These are phyloP conservation scores for Durusdinium trenchii DNA, from an alignment of 73 alveolate genomes.

Conservation along the genomic window DNA sequence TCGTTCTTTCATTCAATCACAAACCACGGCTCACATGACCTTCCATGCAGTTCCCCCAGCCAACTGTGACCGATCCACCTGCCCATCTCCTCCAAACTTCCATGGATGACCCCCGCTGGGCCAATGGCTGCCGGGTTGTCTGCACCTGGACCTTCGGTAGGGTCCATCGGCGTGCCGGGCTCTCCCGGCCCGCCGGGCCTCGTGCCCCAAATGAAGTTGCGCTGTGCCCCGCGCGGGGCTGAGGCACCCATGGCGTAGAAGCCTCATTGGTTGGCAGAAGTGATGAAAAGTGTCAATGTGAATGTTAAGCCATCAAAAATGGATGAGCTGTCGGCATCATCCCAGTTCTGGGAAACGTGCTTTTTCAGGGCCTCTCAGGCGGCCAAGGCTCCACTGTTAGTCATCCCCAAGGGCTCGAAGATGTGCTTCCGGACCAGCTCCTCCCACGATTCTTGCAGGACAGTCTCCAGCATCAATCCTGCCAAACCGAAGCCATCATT, in stretches of 20 bases:
- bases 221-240: no score
- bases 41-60: no score
- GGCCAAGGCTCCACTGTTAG: neutral
- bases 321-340: neutral
- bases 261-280: no score
- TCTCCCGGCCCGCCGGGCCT: neutral
- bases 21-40: no score
- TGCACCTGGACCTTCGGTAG: neutral
- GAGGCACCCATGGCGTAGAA: no score
- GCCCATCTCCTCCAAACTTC: neutral
- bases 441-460: conserved; percentile 29
- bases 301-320: neutral
- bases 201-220: no score
- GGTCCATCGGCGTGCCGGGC: no score
- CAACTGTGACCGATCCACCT: no score
- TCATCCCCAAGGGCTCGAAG: conserved; percentile 16
- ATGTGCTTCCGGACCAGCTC: conserved; percentile 16
- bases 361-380: neutral
- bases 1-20: no score
- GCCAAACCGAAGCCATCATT: conserved; percentile 49
- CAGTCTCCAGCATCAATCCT: conserved; percentile 51
- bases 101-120: conserved; percentile 2
- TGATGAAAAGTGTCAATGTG: neutral
- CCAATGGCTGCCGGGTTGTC: conserved; percentile 46
- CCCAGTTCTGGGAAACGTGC: neutral